Percentiles rank a stretch among this genome's conserved stretches.
Evolutionary conservation across 2,329 filamentous ascomycete genomes (phyloP).

Genomic region (Tolypocladium guangdongense): DNA sequence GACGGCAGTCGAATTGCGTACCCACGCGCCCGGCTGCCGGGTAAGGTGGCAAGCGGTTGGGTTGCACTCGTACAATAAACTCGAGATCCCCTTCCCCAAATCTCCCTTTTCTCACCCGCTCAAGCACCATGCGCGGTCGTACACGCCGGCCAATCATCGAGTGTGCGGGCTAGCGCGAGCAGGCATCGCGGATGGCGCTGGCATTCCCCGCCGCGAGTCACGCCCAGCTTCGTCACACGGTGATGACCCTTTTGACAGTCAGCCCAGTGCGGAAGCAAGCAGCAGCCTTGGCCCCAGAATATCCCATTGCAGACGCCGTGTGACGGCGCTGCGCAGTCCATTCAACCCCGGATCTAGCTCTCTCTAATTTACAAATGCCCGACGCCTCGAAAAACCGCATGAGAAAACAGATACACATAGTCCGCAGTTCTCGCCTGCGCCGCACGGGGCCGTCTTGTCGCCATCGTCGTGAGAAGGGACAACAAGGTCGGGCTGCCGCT

Average conservation of each 20-base stretch:
- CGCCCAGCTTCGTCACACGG: neutral
- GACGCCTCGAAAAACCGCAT: neutral
- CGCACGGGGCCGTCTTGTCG: neutral
- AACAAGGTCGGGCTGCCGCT: neutral
- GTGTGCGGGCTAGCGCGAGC: neutral
- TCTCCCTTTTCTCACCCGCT: neutral
- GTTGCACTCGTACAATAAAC: neutral
- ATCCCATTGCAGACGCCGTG: slow-evolving; percentile 4
- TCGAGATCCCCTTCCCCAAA: neutral
- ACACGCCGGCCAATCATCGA: neutral
- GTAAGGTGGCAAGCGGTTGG: neutral
- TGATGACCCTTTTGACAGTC: neutral
- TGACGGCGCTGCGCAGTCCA: slow-evolving; percentile 2
- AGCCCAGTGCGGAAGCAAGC: neutral
- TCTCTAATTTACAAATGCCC: slow-evolving; percentile 5
- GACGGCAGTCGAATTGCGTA: neutral
- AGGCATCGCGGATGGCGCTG: neutral
- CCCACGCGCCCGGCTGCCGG: neutral
- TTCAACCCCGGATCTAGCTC: slow-evolving; percentile 4
- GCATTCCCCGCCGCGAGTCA: neutral
- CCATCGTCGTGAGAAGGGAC: neutral
- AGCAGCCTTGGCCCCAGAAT: neutral
- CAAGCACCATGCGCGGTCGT: neutral
- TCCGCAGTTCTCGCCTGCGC: neutral
- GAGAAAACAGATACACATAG: neutral